Base-by-base conservation (phyloP, 495 filamentous ascomycete genomes). In the Recurvomyces mirabilis region DNA sequence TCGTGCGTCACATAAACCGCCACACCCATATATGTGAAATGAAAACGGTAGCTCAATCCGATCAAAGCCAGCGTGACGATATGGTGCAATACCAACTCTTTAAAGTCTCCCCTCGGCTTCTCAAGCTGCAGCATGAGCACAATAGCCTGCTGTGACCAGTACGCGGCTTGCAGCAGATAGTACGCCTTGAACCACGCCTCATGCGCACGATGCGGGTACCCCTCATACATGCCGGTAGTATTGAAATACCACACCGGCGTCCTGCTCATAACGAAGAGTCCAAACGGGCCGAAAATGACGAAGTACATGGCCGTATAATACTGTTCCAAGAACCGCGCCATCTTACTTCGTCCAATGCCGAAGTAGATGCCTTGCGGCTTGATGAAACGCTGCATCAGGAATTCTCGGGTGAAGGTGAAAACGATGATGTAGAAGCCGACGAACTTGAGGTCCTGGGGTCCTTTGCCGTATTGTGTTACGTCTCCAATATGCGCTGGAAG, bases 191-290 rank as follows among this genome's bases (percentile, higher is more conserved):
- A 94, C n/a, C 72, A 42, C 29, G 65, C 82, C 37, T 84, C 84
- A 57, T 93, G 89, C 36, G 81, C 81, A 49, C 75, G 72, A 64
- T 98, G 91, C 14, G 91, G 91, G 67, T 84, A 96, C 7, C 68
- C 70, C 63, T 93, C 87, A 59, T 89, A 98, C 84, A 95, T 93
- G 47, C 75, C 87, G 24, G 64, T 68, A 5, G 84, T 93, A 65
- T 93, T 87, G 73, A 96, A 98, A 61, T 94, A 96, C 91, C 91
- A 98, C n/a, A 98, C 75, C 10, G 87, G 80, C 6, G 87, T 84
- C 20, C 75, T 71, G 14, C 36, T 36, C 93, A 98, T 96, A 46
- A 96, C 84, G 53, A 82, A 98, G 60, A 96, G 64, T 32, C 91
- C 91, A 33, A 76, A 78, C 1, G 93, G 91, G 4, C 87, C 86